A percentile compares a stretch with the other conserved stretches of the same genome.
These are phyloP conservation scores for Cladochytrium replicatum DNA, from an alignment of 192 early-diverging fungal species.

Conservation along the genomic window DNA sequence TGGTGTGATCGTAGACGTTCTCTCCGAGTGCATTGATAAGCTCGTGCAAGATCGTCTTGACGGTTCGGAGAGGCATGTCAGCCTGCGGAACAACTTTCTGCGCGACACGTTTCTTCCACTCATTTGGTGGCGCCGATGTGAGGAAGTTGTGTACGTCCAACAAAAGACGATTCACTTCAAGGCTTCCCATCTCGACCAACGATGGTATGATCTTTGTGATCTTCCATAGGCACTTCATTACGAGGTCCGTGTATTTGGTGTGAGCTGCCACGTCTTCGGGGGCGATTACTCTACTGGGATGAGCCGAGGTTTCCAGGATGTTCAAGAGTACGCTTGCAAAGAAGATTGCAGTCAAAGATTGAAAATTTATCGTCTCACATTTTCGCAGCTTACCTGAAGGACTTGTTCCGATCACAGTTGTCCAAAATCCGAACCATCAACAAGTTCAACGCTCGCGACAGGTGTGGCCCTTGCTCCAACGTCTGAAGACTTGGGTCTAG, in stretches of 20 bases:
- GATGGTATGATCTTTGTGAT: constrained; percentile 75
- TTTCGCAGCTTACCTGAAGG: constrained; percentile 51
- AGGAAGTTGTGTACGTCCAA: constrained; percentile 77
- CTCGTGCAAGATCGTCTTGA: constrained; percentile 84
- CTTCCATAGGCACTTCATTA: constrained; percentile 97
- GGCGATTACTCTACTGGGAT: constrained; percentile 40
- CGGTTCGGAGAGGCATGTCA: constrained; percentile 89
- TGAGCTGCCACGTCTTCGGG: constrained; percentile 40
- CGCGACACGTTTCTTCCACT: constrained; percentile 75
- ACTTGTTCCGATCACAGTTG: constrained; percentile 68
- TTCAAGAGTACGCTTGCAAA: constrained; percentile 56
- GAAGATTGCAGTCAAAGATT: constrained; percentile 2
- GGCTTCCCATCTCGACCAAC: constrained; percentile 47
- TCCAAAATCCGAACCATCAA: constrained; percentile 87
- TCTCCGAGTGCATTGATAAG: constrained; percentile 59
- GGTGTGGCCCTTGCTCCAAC: constrained; percentile 45
- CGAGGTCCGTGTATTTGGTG: constrained; percentile 73
- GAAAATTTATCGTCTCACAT: neutral
- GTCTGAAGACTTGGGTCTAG: constrained; percentile 63
- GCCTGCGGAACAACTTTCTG: constrained; percentile 62
- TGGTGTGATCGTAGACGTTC: constrained; percentile 43
- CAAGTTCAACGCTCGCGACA: constrained; percentile 70
- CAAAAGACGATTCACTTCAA: constrained; percentile 60
- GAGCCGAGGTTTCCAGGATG: constrained; percentile 45
- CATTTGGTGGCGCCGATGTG: constrained; percentile 61